These are phyloP conservation scores for Sechiopsis laciniata DNA, from an alignment of 306 rosid genomes.

Conservation along the genomic window DNA sequence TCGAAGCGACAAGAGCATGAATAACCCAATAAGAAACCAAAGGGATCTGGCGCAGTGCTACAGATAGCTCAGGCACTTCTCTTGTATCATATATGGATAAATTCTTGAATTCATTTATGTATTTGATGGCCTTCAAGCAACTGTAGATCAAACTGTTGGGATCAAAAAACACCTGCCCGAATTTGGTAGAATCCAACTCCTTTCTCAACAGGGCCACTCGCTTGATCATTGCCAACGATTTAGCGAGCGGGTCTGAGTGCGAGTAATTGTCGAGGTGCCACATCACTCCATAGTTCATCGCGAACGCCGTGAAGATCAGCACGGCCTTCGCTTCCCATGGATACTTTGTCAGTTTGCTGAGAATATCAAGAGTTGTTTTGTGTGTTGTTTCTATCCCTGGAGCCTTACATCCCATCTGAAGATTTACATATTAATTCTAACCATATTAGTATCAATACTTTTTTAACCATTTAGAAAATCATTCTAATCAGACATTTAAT, in stretches of 20 bases:
- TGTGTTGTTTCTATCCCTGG: slow-evolving; percentile 11
- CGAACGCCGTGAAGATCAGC: not conserved
- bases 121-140: not conserved
- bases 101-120: slow-evolving; percentile 3
- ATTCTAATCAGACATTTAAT: too few species aligned
- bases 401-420: slow-evolving; percentile 14
- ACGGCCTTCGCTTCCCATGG: slow-evolving; percentile 13
- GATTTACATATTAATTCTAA: not conserved
- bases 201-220: slow-evolving; percentile 8
- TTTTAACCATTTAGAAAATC: too few species aligned
- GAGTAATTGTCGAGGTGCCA: slow-evolving; percentile 21
- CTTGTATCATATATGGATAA: slow-evolving; percentile 2
- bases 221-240: slow-evolving; percentile 10
- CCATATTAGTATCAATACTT: not conserved
- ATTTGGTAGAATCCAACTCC: not conserved
- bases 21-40: slow-evolving; percentile 17
- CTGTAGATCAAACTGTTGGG: slow-evolving; percentile 14
- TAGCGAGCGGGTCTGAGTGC: slow-evolving; percentile 8
- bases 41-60: slow-evolving; percentile 7
- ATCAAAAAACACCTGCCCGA: not conserved
- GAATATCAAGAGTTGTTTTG: slow-evolving; percentile 12
- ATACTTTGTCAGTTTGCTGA: not conserved
- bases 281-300: not conserved
- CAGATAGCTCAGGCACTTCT: slow-evolving; percentile 14
- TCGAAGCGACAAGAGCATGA: slow-evolving; percentile 11